Percentiles rank a stretch among this genome's conserved stretches.
phyloP scores from a whole-genome alignment of 352 stramenopile species.

The Albugo laibachii region DNA sequence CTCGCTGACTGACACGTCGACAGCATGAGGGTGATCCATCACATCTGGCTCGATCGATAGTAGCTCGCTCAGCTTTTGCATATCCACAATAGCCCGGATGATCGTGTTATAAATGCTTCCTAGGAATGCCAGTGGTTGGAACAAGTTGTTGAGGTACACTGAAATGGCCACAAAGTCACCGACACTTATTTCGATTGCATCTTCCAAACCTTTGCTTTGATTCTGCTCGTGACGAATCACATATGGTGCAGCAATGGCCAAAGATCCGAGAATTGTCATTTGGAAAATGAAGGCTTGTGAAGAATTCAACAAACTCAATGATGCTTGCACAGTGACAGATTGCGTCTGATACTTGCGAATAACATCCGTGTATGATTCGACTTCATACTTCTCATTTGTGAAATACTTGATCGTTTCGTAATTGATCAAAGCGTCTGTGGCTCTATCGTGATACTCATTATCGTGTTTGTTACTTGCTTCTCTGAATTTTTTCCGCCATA shows the following conservation, averaged over 20 bases:
- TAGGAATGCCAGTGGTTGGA: conserved; percentile 93
- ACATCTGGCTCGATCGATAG: conserved; percentile 91
- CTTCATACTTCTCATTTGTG: conserved; percentile 86
- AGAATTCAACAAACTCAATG: conserved; percentile 89
- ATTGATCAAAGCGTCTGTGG: conserved; percentile 93
- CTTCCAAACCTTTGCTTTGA: conserved; percentile 1
- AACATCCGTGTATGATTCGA: conserved; percentile 77
- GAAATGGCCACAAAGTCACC: conserved; percentile 94
- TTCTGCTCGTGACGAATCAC: conserved; percentile 25
- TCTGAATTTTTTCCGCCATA: conserved; percentile 96
- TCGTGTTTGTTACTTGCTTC: conserved; percentile 86
- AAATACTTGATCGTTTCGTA: conserved; percentile 99
- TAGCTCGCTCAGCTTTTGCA: conserved; percentile 93
- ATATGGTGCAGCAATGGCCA: conserved; percentile 44
- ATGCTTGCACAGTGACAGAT: conserved; percentile 85
- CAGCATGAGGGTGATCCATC: conserved; percentile 72
- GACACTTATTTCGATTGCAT: conserved; percentile 44
- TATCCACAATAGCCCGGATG: conserved; percentile 89
- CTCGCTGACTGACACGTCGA: conserved; percentile 52
- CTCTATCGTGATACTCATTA: conserved; percentile 96
- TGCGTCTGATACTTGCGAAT: conserved; percentile 89
- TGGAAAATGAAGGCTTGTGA: conserved; percentile 80
- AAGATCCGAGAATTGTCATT: conserved; percentile 32
- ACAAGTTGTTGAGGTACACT: conserved; percentile 91
- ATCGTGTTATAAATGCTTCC: conserved; percentile 83